Conservation (phyloP, 129 eudicot genomes). For the Oenanthe sinensis region DNA sequence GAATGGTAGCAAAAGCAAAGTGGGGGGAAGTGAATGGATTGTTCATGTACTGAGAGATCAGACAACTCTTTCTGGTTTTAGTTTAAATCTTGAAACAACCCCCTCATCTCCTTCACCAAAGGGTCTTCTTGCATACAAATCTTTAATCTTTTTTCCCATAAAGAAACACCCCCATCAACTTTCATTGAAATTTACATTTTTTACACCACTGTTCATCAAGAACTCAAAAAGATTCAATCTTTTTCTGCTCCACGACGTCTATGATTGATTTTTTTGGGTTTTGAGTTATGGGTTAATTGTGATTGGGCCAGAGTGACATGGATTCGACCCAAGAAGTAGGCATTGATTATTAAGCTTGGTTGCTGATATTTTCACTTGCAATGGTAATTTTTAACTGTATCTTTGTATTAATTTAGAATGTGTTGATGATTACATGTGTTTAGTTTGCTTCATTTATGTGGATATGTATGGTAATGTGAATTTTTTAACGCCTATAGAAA, state of each 20-base stretch:
- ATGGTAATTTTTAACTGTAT: not conserved
- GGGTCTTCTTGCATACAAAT: not conserved
- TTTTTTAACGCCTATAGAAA: not conserved
- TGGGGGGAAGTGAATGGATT: slow-evolving; percentile 4
- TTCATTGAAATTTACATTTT: not conserved
- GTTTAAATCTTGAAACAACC: not conserved
- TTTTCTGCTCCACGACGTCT: slow-evolving; percentile 50
- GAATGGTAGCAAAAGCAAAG: not conserved
- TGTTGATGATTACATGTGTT: not conserved
- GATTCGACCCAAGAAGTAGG: slow-evolving; percentile 57
- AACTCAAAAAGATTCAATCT: not conserved
- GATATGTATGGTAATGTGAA: not conserved
- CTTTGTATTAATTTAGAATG: not conserved
- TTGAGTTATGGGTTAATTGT: slow-evolving; percentile 17
- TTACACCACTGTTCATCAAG: slow-evolving; percentile 8
- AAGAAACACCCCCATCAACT: not conserved
- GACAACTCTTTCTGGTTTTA: too few species aligned
- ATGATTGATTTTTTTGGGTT: slow-evolving; percentile 22
- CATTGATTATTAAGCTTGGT: not conserved
- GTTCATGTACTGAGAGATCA: too few species aligned
- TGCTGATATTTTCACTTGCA: not conserved
- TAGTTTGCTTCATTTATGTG: not conserved
- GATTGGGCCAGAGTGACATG: slow-evolving; percentile 63
- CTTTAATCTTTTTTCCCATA: not conserved
- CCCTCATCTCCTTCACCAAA: not conserved